Base-by-base conservation (phyloP, 129 eudicot genomes). In the Ambrosia trifida region DNA sequence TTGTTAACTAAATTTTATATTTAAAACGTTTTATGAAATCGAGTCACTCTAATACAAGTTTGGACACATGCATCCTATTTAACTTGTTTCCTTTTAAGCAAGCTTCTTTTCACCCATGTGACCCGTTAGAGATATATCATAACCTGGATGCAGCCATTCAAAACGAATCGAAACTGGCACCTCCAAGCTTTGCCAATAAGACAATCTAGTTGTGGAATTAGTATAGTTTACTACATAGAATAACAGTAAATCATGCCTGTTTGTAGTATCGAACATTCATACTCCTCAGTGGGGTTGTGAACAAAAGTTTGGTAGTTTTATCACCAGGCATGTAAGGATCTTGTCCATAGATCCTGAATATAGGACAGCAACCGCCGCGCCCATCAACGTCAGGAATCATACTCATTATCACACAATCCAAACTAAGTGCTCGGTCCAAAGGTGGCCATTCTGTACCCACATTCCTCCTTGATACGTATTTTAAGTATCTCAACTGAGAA, bases 401-500 rank as follows among this genome's bases (percentile, higher is more conserved):
- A 66, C 98, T 79, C 60, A 88, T 81, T 20, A 91, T 88, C 69
- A 91, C 81, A 60, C 88, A 91, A 60, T 91, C 96, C 83, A 91
- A 73, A 11, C 82, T 83, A 63, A 91, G 79, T 16, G 91, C 86
- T 58, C 89, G 79, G 62, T 86, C 94, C 50, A 83, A 47, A 1
- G 96, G 94, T 7, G 94, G 96, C 98, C 96, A 88, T 64, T 71
- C 86, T 38, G 96, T 79, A 30, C 75, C 86, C 76, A 86, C 82
- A 20, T 88, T 91, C 78, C 93, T 91, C 66, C 96, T 83, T 16
- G 96, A 84, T 53, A 91, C 84, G 69, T 91, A 91, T 44, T 91
- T 89, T 36, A 88, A 75, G 74, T 91, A 91, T 80, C 98, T 80
- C 86, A 91, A 46, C 53, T 91, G 98, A 54, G 98, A 91, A 57